Percentiles rank a stretch among this genome's conserved stretches.
These are phyloP conservation scores for Trichoderma polysporum DNA, from an alignment of 2,329 filamentous ascomycete genomes.

Conservation along the genomic window DNA sequence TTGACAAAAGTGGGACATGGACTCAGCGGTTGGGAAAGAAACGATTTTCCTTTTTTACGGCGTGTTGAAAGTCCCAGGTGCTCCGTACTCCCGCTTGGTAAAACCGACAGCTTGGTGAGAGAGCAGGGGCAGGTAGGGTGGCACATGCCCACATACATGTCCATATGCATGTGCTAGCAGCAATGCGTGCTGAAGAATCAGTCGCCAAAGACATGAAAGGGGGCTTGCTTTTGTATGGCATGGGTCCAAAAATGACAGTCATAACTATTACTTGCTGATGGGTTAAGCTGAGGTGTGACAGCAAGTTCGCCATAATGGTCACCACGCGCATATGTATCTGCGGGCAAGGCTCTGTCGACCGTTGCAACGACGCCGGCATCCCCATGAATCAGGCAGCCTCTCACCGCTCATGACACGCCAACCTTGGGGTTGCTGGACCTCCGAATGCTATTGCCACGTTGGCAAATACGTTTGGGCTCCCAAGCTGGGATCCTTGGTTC, in stretches of 20 bases:
- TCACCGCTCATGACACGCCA: slow-evolving; percentile 20
- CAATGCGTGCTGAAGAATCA: background rate
- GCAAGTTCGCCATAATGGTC: slow-evolving; percentile 14
- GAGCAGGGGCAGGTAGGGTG: slow-evolving; percentile 3
- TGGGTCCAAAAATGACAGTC: slow-evolving; percentile 17
- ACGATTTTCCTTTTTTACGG: background rate
- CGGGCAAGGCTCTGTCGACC: slow-evolving; percentile 4
- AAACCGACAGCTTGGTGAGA: slow-evolving; percentile 17
- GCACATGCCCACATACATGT: slow-evolving; percentile 8
- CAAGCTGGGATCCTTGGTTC: background rate
- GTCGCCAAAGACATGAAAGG: background rate
- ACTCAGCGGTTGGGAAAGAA: background rate
- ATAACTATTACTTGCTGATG: slow-evolving; percentile 14
- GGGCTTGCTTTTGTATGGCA: background rate
- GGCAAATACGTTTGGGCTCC: slow-evolving; percentile 4
- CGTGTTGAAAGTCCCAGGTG: background rate
- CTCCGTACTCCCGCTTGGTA: slow-evolving; percentile 7
- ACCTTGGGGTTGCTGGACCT: background rate
- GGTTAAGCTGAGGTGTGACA: slow-evolving; percentile 17
- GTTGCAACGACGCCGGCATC: slow-evolving; percentile 9
- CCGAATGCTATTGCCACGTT: slow-evolving; percentile 18
- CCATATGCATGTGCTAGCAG: slow-evolving; percentile 17
- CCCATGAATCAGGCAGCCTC: slow-evolving; percentile 4
- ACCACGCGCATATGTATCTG: slow-evolving; percentile 19
- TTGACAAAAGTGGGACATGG: background rate